Percentiles rank a stretch among this genome's conserved stretches.
Conservation (phyloP, 2,329 filamentous ascomycete genomes). For the Colletotrichum sansevieriae region DNA sequence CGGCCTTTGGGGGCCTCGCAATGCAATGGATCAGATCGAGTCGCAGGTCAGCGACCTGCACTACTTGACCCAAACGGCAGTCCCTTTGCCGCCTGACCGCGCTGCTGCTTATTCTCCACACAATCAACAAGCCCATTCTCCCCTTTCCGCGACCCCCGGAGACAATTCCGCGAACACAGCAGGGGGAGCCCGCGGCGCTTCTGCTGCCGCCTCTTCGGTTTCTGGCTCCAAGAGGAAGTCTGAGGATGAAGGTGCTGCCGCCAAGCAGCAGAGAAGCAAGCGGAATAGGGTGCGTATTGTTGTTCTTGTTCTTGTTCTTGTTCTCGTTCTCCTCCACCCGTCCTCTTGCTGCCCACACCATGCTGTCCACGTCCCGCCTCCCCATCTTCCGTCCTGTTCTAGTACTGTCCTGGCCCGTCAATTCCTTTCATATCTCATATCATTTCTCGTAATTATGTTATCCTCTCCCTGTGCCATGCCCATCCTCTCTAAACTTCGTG, state of each 20-base stretch:
- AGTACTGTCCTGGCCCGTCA: neutral
- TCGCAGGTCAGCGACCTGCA: conserved; percentile 67
- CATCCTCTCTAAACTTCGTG: conserved; percentile 11
- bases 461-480: conserved; percentile 8
- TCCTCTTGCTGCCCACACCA: conserved; percentile 1
- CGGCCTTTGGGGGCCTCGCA: conserved; percentile 25
- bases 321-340: neutral
- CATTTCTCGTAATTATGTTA: neutral
- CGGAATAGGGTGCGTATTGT: conserved; percentile 65
- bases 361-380: conserved; percentile 3
- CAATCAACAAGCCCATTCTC: conserved; percentile 45
- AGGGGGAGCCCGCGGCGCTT: conserved; percentile 33
- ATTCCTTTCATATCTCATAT: neutral
- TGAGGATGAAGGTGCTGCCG: conserved; percentile 55
- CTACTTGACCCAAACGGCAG: conserved; percentile 59
- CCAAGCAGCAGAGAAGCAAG: conserved; percentile 70
- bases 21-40: conserved; percentile 66
- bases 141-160: conserved; percentile 55
- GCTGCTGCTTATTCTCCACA: conserved; percentile 44
- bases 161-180: conserved; percentile 61
- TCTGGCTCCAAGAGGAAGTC: conserved; percentile 52
- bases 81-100: conserved; percentile 46
- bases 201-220: conserved; percentile 33
- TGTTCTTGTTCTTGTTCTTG: conserved; percentile 9
- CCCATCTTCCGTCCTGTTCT: conserved; percentile 11